phyloP scores from a whole-genome alignment of 148 eudicot genomes.

The Vaccinium myrtillus region DNA sequence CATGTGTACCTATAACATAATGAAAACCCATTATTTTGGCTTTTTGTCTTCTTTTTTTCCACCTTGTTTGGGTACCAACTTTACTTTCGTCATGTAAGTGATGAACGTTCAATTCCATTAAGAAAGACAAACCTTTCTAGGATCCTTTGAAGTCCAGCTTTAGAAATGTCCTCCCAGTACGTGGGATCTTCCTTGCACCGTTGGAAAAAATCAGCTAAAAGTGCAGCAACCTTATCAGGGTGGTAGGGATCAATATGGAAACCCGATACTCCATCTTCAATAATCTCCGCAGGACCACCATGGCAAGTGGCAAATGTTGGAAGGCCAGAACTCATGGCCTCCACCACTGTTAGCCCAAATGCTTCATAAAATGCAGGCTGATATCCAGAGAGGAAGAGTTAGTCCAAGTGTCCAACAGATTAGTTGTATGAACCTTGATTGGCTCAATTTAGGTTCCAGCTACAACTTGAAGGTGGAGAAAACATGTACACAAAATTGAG shows the following conservation, averaged over 20 bases:
- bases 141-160: constrained; percentile 67
- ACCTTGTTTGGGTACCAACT: too few relatives aligned
- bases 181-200: constrained; percentile 57
- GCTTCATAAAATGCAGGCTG: constrained; percentile 99
- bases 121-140: constrained; percentile 58
- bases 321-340: constrained; percentile 95
- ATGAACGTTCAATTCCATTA: neutral
- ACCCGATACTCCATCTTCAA: constrained; percentile 84
- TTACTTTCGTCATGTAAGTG: neutral
- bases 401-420: neutral
- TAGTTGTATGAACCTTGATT: too few relatives aligned
- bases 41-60: neutral
- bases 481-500: too few relatives aligned
- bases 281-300: constrained; percentile 94
- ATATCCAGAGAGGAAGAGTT: neutral
- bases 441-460: too few relatives aligned
- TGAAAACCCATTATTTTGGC: neutral
- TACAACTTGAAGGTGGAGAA: too few relatives aligned
- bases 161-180: constrained; percentile 66
- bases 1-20: constrained; percentile 73
- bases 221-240: constrained; percentile 63
- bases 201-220: constrained; percentile 57
- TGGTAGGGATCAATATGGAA: constrained; percentile 97
- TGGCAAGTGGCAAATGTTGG: constrained; percentile 98
- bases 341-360: constrained; percentile 96